Base-by-base conservation (phyloP, 306 rosid genomes). In the Vigna nakashimae region DNA sequence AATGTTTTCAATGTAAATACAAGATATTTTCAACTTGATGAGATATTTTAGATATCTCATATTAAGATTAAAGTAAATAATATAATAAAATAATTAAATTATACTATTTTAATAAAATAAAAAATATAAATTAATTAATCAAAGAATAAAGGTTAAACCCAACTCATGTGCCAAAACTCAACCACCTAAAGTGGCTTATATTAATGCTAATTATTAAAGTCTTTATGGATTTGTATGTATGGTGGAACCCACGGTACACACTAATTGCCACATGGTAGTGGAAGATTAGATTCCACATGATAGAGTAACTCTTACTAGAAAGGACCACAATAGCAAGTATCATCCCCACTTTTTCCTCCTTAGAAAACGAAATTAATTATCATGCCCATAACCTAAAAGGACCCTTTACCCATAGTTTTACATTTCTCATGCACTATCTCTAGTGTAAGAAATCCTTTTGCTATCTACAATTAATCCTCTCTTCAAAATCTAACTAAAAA, bases 351-450 rank as follows among this genome's bases (percentile, higher is more conserved):
- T 51, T 34, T 17, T 58, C 45, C 1, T 14, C 15, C 24, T 12
- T 7, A 5, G 10, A 65, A 59, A 59, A 60, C 52, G 43, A 63
- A 12, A 60, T 40, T 15, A 51, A 36, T 49, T 64, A 45, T 42
- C 43, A 38, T 65, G 1, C 3, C 49, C 55, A 17, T 34, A 73
- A n/a, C 42, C 64, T 42, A 24, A 48, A 82, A 65, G 68, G 68
- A 16, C 22, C 69, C 73, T 58, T 65, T 65, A 17, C 84, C 50
- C 64, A 57, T 79, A 43, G 51, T 75, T 82, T 36, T 69, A 50
- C 65, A 79, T 51, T 82, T 65, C 66, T 74, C 92, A 83, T 84
- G 88, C 87, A 84, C 85, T 79, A 64, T 30, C 45, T 20, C 0
- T 32, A 83, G 82, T 86, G 82, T 78, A 58, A 66, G 6, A 83